These are phyloP conservation scores for Solanum hybrid DNA, from an alignment of 305 asterid species.

Conservation along the genomic window DNA sequence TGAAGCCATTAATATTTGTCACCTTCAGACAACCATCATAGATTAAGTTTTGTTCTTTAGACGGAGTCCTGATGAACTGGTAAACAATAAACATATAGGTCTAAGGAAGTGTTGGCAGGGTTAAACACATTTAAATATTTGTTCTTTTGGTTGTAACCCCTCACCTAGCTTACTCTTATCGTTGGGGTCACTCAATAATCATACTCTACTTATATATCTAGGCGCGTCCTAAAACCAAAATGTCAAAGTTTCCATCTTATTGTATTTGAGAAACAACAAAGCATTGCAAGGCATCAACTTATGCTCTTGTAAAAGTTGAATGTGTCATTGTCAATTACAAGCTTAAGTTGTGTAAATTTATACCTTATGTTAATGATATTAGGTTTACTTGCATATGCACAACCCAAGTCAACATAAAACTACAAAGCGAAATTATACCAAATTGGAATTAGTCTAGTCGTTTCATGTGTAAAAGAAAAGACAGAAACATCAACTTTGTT, in stretches of 20 bases:
- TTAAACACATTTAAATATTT: too few relatives aligned
- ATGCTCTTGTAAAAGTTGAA: not conserved
- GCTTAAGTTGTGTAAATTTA: too few relatives aligned
- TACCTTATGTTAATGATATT: too few relatives aligned
- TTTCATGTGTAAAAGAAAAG: not conserved
- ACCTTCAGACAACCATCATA: too few relatives aligned
- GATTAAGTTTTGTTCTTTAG: too few relatives aligned
- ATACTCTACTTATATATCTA: not conserved
- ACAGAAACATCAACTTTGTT: not conserved
- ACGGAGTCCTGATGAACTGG: too few relatives aligned
- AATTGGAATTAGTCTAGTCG: not conserved
- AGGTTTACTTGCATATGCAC: not conserved
- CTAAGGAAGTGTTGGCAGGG: too few relatives aligned
- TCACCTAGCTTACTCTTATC: not conserved
- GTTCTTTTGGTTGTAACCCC: too few relatives aligned
- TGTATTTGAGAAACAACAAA: not conserved
- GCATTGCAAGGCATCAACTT: not conserved
- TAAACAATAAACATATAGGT: too few relatives aligned
- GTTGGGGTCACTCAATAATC: not conserved
- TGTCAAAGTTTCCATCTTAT: not conserved
- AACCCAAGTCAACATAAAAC: not conserved
- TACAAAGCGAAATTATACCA: not conserved
- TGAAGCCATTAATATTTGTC: too few relatives aligned
- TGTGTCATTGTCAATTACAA: too few relatives aligned
- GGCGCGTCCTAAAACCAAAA: not conserved